phyloP scores from a whole-genome alignment of 2,329 filamentous ascomycete species.

The Boeremia lycopersici region DNA sequence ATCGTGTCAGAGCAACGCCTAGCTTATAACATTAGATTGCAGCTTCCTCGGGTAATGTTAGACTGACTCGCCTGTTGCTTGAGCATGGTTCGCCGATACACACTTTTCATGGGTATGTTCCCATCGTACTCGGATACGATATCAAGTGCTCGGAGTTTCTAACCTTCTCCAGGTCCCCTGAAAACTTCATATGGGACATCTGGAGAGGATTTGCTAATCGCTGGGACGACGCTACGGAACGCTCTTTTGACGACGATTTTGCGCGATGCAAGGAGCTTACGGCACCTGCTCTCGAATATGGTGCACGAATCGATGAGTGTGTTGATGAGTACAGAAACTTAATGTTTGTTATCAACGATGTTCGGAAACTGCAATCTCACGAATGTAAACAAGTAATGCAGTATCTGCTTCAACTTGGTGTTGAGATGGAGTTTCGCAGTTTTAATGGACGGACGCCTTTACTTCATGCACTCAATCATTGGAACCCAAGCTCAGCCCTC shows the following conservation, averaged over 20 bases:
- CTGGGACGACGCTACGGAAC: fast-evolving
- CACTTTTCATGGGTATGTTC: not conserved
- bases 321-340: not conserved
- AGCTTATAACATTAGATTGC: not conserved
- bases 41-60: not conserved
- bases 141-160: not conserved
- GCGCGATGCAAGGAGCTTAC: not conserved
- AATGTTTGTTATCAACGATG: not conserved
- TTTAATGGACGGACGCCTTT: not conserved
- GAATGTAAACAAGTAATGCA: not conserved
- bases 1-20: not conserved
- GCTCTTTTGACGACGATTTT: not conserved
- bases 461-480: not conserved
- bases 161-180: not conserved
- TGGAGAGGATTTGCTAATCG: not conserved
- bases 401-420: not conserved
- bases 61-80: not conserved
- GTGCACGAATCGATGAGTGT: not conserved
- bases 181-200: not conserved
- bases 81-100: not conserved
- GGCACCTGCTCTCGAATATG: not conserved
- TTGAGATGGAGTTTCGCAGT: not conserved
- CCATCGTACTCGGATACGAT: not conserved
- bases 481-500: not conserved
- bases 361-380: not conserved